These are phyloP conservation scores for Talaromyces rugulosus DNA, from an alignment of 2,329 filamentous ascomycete species.

Conservation along the genomic window DNA sequence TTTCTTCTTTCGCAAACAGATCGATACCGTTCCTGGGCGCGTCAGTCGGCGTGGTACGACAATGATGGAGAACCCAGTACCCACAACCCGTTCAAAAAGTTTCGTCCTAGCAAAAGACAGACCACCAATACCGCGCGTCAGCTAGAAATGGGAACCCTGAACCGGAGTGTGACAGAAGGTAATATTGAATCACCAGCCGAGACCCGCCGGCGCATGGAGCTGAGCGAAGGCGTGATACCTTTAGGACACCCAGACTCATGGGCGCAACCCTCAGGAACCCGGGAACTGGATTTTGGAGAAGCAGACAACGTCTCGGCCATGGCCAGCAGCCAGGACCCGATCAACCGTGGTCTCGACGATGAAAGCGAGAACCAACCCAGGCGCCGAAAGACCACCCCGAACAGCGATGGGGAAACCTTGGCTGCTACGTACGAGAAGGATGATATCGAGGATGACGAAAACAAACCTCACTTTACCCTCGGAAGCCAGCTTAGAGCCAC, in stretches of 20 bases:
- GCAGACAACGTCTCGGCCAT: slow-evolving; percentile 11
- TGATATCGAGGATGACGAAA: slow-evolving; percentile 13
- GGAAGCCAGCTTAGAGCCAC: slow-evolving; percentile 56
- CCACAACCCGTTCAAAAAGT: slow-evolving; percentile 41
- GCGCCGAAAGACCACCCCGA: slow-evolving; percentile 6
- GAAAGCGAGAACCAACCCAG: slow-evolving; percentile 12
- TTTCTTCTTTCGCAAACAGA: slow-evolving; percentile 22
- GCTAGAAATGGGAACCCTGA: slow-evolving; percentile 24
- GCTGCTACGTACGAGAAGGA: slow-evolving; percentile 20
- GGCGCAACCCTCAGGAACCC: background rate
- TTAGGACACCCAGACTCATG: slow-evolving; percentile 20
- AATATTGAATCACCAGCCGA: slow-evolving; percentile 22
- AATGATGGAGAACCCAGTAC: slow-evolving; percentile 32
- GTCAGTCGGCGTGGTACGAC: slow-evolving; percentile 36
- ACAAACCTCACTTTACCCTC: slow-evolving; percentile 33
- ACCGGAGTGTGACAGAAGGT: slow-evolving; percentile 19
- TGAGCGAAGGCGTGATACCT: slow-evolving; percentile 19
- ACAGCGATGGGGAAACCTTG: background rate
- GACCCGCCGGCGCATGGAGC: slow-evolving; percentile 19
- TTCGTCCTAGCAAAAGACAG: slow-evolving; percentile 25
- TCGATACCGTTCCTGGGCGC: slow-evolving; percentile 31
- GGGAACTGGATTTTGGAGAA: background rate
- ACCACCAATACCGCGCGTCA: slow-evolving; percentile 22
- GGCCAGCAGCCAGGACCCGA: slow-evolving; percentile 20
- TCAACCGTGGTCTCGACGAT: slow-evolving; percentile 14